Evolutionary conservation across 1,284 basidiomycete species (phyloP), one percentile per base, ranked within the genome.

Genomic region (Papiliotrema nemorosa): DNA sequence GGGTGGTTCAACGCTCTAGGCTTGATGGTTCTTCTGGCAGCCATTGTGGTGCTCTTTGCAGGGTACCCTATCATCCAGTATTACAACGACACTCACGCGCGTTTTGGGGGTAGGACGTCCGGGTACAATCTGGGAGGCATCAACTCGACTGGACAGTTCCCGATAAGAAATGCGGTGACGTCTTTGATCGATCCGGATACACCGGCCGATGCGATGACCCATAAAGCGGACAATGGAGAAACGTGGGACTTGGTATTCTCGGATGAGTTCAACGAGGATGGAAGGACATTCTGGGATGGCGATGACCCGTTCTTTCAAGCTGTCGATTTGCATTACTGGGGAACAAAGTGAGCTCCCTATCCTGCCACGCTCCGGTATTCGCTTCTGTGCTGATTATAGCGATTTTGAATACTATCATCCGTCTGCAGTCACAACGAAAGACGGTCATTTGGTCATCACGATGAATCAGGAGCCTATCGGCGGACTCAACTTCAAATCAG

Each of bases 221-320:
- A 85, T 26, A 83, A 74, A 1, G 86, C 86, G 0, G 84, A 78
- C 55, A 86, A 88, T 61, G 82, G 83, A 2, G 54, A 80, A 22
- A 64, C 78, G 5, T 88, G 86, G 69, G 78, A 84, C 50, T 78
- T 94, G 7, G 83, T 91, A 2, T 93, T 68, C 68, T 88, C 86
- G 44, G 91, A 94, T 72, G 92, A 94, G 75, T 96, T 96, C 73
- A 84, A 94, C 50, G 76, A 76, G 18, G 80, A 81, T 6, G 83
- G 83, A 66, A 55, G 76, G 36, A 76, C 77, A 1, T 80, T 79
- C 53, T 78, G 73, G 57, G 66, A 74, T n/a, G 77, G 77, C 20
- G 75, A 78, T 55, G 78, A 77, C 63, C 78, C 78, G 35, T 80
- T 75, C 68, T 78, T 71, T 69, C 70, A 74, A 44, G 76, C 72